Conservation (phyloP, 2,329 filamentous ascomycete species). For the Pseudogymnoascus sp. region DNA sequence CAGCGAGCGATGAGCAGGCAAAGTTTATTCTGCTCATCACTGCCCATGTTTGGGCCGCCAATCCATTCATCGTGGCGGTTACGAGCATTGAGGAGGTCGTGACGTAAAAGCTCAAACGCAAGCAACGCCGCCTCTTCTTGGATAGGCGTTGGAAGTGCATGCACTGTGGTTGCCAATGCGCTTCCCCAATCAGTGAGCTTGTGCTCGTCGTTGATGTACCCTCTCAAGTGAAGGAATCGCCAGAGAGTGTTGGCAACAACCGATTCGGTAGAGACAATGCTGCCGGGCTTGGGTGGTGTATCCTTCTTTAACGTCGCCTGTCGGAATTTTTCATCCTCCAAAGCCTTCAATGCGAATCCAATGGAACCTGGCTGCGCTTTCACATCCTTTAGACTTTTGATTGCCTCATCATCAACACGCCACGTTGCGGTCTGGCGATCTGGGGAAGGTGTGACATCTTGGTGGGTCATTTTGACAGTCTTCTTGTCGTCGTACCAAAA, state of each 20-base stretch:
- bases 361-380: conserved; percentile 41
- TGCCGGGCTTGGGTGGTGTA: conserved; percentile 27
- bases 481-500: conserved; percentile 77
- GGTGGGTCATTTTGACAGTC: conserved; percentile 61
- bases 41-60: conserved; percentile 48
- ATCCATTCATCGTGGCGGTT: conserved; percentile 49
- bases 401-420: conserved; percentile 59
- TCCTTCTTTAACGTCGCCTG: conserved; percentile 59
- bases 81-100: conserved; percentile 69
- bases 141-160: conserved; percentile 45
- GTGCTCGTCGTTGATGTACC: conserved; percentile 74
- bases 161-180: conserved; percentile 64
- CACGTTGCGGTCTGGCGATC: conserved; percentile 51
- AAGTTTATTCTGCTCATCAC: conserved; percentile 67
- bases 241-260: conserved; percentile 68
- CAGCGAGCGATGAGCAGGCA: conserved; percentile 80
- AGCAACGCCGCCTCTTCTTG: conserved; percentile 74
- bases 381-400: conserved; percentile 35
- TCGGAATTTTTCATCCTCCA: conserved; percentile 64
- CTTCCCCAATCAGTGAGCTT: conserved; percentile 78
- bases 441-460: conserved; percentile 42
- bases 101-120: conserved; percentile 75
- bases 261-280: conserved; percentile 58
- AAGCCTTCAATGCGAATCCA: conserved; percentile 56
- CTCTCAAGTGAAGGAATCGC: conserved; percentile 83